phyloP scores from a whole-genome alignment of 768 basidiomycete species.

The Collybia sordida region DNA sequence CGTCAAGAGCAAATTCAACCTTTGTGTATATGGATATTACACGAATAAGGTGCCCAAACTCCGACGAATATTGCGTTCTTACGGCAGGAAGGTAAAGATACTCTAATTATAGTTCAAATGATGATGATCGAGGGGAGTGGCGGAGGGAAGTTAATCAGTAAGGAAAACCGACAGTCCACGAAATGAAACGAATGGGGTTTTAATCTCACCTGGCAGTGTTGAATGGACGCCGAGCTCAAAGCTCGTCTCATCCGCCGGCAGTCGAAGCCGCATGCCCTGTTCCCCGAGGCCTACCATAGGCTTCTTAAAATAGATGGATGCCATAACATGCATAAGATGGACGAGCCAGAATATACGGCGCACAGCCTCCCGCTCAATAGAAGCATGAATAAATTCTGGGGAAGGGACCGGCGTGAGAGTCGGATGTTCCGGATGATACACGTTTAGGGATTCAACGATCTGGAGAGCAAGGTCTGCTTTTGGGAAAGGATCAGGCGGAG shows the following conservation, averaged over 20 bases:
- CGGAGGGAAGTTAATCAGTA: slow-evolving; percentile 2
- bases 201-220: slow-evolving; percentile 47
- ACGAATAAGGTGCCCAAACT: slow-evolving; percentile 76
- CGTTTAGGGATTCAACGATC: slow-evolving; percentile 65
- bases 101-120: slow-evolving; percentile 42
- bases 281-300: slow-evolving; percentile 37
- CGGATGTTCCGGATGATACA: slow-evolving; percentile 62
- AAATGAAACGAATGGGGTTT: slow-evolving; percentile 5
- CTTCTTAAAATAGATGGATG: slow-evolving; percentile 45
- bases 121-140: slow-evolving; percentile 4
- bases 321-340: slow-evolving; percentile 56
- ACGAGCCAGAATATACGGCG: slow-evolving; percentile 83
- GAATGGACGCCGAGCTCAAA: slow-evolving; percentile 72
- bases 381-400: slow-evolving; percentile 56
- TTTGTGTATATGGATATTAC: slow-evolving; percentile 63
- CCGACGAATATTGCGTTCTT: slow-evolving; percentile 61
- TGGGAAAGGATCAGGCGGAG: slow-evolving; percentile 19
- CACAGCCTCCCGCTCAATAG: slow-evolving; percentile 75
- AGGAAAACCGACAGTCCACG: slow-evolving; percentile 1
- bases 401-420: slow-evolving; percentile 58
- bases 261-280: slow-evolving; percentile 54
- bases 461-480: slow-evolving; percentile 59
- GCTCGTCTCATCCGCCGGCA: slow-evolving; percentile 81
- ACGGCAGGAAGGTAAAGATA: slow-evolving; percentile 66
- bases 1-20: slow-evolving; percentile 56